These are phyloP conservation scores for Lunularia cruciata DNA, from an alignment of 225 moss, liverwort and hornwort genomes.

Conservation along the genomic window DNA sequence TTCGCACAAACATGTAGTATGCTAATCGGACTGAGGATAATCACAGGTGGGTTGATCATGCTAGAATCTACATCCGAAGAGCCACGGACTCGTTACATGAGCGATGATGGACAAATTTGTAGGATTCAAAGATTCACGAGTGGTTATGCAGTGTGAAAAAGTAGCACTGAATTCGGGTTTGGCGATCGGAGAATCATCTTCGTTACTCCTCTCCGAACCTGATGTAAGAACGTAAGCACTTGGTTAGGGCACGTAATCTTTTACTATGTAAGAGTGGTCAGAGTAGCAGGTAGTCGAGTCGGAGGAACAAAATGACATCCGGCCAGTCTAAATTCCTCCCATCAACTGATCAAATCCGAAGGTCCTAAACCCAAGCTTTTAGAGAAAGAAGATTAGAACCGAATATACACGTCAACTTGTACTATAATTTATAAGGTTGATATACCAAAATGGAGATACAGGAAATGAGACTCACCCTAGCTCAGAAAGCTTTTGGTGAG, in stretches of 20 bases:
- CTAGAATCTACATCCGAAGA: neutral
- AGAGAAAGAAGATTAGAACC: neutral
- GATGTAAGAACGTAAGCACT: neutral
- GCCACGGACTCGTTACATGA: neutral
- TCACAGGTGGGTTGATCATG: neutral
- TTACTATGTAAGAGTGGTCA: neutral
- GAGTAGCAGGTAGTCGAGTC: too few relatives aligned
- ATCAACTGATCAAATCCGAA: neutral
- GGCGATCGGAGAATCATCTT: neutral
- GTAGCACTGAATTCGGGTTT: neutral
- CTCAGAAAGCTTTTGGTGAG: slow-evolving; percentile 51
- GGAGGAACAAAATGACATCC: neutral
- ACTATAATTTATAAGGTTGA: too few relatives aligned
- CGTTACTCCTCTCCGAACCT: slow-evolving; percentile 2
- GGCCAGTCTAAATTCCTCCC: neutral
- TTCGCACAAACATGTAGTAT: neutral
- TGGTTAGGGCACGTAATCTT: too few relatives aligned
- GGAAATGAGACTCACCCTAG: slow-evolving; percentile 39
- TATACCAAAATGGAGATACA: neutral
- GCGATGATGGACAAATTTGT: neutral
- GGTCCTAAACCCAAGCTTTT: neutral
- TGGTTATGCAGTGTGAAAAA: neutral
- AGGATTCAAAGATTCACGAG: neutral
- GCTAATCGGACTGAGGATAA: neutral
- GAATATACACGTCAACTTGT: too few relatives aligned